A percentile compares a stretch with the other conserved stretches of the same genome.
Conservation (phyloP, 257 asterid genomes). For the Thymus quinquecostatus region DNA sequence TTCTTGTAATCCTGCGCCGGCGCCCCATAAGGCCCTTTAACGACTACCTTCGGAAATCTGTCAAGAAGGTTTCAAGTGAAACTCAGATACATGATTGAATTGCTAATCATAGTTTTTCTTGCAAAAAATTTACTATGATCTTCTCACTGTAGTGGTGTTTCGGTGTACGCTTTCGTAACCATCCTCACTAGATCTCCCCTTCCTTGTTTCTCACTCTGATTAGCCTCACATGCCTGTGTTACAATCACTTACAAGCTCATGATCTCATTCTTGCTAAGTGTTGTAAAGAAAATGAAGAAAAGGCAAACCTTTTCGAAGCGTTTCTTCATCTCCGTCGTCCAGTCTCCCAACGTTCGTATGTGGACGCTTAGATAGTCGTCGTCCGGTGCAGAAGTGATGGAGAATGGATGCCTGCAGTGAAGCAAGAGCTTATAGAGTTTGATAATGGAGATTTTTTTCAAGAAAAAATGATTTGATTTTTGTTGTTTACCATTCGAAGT, state of each 20-base stretch:
- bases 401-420: slow-evolving; percentile 84
- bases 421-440: background rate
- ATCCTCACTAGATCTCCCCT: slow-evolving; percentile 65
- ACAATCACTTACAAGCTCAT: background rate
- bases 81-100: slow-evolving; percentile 14
- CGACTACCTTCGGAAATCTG: slow-evolving; percentile 70
- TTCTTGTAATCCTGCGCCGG: slow-evolving; percentile 93
- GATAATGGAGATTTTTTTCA: background rate
- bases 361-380: slow-evolving; percentile 81
- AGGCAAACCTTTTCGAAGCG: slow-evolving; percentile 62
- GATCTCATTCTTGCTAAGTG: background rate
- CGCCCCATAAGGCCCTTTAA: slow-evolving; percentile 93
- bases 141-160: slow-evolving; percentile 55
- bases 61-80: background rate
- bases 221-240: slow-evolving; percentile 68
- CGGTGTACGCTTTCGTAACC: slow-evolving; percentile 69
- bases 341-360: slow-evolving; percentile 85
- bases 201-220: slow-evolving; percentile 39
- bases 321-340: slow-evolving; percentile 81
- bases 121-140: background rate
- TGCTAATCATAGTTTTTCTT: background rate
- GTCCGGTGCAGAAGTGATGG: slow-evolving; percentile 96
- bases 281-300: background rate
- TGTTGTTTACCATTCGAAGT: slow-evolving; percentile 68
- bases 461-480: background rate